Conservation (phyloP, 192 early-diverging fungal genomes). For the Radiomyces spectabilis region DNA sequence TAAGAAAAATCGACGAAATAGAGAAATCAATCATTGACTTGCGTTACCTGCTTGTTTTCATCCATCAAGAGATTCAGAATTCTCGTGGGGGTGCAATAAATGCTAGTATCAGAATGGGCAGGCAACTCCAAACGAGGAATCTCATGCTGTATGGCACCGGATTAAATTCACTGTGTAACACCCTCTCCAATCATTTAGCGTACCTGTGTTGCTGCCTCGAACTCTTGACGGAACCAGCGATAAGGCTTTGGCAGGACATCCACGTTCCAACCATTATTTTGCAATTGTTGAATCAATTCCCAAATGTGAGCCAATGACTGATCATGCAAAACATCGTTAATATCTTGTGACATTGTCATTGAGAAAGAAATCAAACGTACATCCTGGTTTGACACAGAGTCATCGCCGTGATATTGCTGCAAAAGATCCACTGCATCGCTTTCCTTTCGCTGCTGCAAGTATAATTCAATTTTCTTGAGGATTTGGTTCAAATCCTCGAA, state of each 20-base stretch:
- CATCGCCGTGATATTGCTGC: slow-evolving; percentile 6
- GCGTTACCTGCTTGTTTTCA: slow-evolving; percentile 9
- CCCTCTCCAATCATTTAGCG: not conserved
- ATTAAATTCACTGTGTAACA: slow-evolving; percentile 16
- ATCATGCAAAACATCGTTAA: not conserved
- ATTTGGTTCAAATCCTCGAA: slow-evolving; percentile 41
- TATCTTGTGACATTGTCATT: not conserved
- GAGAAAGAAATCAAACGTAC: slow-evolving; percentile 3
- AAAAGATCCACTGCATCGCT: not conserved
- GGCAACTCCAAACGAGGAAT: slow-evolving; percentile 34
- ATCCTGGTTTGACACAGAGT: not conserved
- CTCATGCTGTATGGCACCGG: slow-evolving; percentile 33
- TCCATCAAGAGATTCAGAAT: slow-evolving; percentile 14
- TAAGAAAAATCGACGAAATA: not conserved
- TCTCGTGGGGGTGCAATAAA: slow-evolving; percentile 16
- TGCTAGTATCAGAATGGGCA: slow-evolving; percentile 14
- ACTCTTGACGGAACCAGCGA: slow-evolving; percentile 35
- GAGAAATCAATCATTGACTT: not conserved
- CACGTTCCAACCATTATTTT: slow-evolving; percentile 11
- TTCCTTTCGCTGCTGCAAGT: slow-evolving; percentile 34
- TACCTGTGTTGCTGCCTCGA: slow-evolving; percentile 35
- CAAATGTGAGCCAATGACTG: slow-evolving; percentile 14
- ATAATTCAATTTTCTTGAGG: slow-evolving; percentile 38
- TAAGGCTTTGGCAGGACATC: slow-evolving; percentile 37
- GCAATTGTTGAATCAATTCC: slow-evolving; percentile 6